Percentiles rank a stretch among this genome's conserved stretches.
Evolutionary conservation across 2,329 filamentous ascomycete genomes (phyloP).

Genomic region (Fusarium guadeloupense): DNA sequence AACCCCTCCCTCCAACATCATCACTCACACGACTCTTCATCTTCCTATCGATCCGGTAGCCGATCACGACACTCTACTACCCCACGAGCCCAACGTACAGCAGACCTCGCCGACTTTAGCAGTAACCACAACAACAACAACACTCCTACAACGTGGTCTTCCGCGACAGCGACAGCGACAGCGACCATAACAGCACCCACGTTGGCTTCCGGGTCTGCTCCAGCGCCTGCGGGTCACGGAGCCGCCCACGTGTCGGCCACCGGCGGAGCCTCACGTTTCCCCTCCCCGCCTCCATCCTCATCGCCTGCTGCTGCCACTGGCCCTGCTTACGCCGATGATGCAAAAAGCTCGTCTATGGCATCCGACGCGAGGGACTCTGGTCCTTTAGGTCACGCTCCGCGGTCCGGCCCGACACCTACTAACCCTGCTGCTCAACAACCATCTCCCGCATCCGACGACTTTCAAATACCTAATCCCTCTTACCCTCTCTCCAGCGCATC

Average conservation of each 20-base stretch:
- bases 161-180: slow-evolving; percentile 23
- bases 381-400: slow-evolving; percentile 41
- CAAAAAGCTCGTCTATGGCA: slow-evolving; percentile 59
- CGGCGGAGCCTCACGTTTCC: slow-evolving; percentile 59
- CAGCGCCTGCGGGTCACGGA: slow-evolving; percentile 37
- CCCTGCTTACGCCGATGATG: slow-evolving; percentile 53
- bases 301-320: slow-evolving; percentile 55
- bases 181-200: slow-evolving; percentile 13
- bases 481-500: slow-evolving; percentile 46
- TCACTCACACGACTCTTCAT: slow-evolving; percentile 52
- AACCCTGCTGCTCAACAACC: slow-evolving; percentile 44
- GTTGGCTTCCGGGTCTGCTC: slow-evolving; percentile 31
- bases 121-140: slow-evolving; percentile 21
- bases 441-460: slow-evolving; percentile 51
- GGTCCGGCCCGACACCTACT: slow-evolving; percentile 32
- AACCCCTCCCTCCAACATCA: slow-evolving; percentile 59
- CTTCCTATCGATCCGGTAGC: slow-evolving; percentile 44
- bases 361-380: slow-evolving; percentile 49
- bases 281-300: slow-evolving; percentile 65
- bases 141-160: slow-evolving; percentile 26
- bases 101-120: slow-evolving; percentile 34
- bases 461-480: slow-evolving; percentile 50
- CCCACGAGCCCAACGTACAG: slow-evolving; percentile 41
- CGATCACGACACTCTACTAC: slow-evolving; percentile 45
- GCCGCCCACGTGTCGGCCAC: slow-evolving; percentile 45